A percentile compares a stretch with the other conserved stretches of the same genome.
These are phyloP conservation scores for Phytophthora aleatoria DNA, from an alignment of 352 stramenopile species.

Conservation along the genomic window DNA sequence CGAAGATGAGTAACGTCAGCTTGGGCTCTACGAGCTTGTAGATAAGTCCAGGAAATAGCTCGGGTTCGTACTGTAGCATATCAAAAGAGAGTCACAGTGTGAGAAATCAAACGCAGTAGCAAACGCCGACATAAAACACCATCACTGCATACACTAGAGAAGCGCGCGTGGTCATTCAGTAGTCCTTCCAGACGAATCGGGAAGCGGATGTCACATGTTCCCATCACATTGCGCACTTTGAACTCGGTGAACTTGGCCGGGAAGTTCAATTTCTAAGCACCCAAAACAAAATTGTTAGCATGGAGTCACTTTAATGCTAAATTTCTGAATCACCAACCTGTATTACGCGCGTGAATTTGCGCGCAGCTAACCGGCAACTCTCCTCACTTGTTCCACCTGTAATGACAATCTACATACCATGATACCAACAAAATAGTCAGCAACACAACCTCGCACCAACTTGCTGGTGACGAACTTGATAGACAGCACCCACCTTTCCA, in stretches of 20 bases:
- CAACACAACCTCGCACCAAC: background rate
- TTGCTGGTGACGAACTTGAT: background rate
- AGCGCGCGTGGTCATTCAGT: conserved; percentile 94
- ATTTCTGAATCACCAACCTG: conserved; percentile 44
- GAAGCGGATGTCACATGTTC: conserved; percentile 97
- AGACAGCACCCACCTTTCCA: conserved; percentile 82
- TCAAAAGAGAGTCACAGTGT: conserved; percentile 86
- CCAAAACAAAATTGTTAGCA: background rate
- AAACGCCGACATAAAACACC: conserved; percentile 6
- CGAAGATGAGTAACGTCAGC: conserved; percentile 98
- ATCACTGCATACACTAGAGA: conserved; percentile 85
- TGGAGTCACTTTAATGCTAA: background rate
- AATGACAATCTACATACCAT: conserved; percentile 74
- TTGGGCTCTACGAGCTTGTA: conserved; percentile 98
- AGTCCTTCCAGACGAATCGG: conserved; percentile 99
- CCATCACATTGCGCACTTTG: conserved; percentile 98
- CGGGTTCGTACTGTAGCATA: conserved; percentile 99
- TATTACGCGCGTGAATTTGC: conserved; percentile 88
- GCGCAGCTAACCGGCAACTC: conserved; percentile 78
- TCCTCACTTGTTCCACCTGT: conserved; percentile 85
- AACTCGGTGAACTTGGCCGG: conserved; percentile 88
- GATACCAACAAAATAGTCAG: conserved; percentile 1
- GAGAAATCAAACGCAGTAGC: conserved; percentile 85
- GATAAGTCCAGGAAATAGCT: conserved; percentile 99
- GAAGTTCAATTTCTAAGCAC: conserved; percentile 86